These are phyloP conservation scores for Tetradesmus lagerheimii DNA, from an alignment of 139 green algal species.

Conservation along the genomic window DNA sequence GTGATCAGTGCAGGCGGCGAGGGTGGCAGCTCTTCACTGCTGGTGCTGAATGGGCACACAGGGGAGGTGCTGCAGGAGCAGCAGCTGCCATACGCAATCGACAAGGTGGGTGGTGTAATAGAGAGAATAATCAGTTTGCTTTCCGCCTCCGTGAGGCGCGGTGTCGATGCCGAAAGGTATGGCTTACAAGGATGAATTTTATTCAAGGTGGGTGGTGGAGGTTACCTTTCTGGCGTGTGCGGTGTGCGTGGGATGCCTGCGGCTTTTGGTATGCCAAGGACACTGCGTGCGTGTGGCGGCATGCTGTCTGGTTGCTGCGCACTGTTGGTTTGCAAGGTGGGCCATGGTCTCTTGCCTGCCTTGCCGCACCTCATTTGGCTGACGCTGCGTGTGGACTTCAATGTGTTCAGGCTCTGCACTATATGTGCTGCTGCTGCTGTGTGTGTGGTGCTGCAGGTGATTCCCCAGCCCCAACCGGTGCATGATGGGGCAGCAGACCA, in stretches of 20 bases:
- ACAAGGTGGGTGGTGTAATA: slow-evolving; percentile 61
- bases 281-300: not conserved
- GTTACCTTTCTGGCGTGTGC: too few relatives aligned
- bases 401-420: too few relatives aligned
- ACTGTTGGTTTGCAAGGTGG: not conserved
- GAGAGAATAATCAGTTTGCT: too few relatives aligned
- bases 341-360: not conserved
- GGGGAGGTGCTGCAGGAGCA: slow-evolving; percentile 50
- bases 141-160: too few relatives aligned
- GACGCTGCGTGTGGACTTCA: not conserved
- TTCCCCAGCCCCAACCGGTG: slow-evolving; percentile 58
- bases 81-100: slow-evolving; percentile 34
- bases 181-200: too few relatives aligned
- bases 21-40: not conserved
- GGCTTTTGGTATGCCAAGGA: too few relatives aligned
- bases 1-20: slow-evolving; percentile 45
- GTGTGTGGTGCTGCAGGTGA: slow-evolving; percentile 55
- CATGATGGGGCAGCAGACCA: slow-evolving; percentile 66
- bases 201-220: too few relatives aligned
- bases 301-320: not conserved
- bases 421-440: too few relatives aligned
- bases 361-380: not conserved
- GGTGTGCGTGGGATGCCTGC: not conserved
- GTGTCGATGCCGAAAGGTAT: too few relatives aligned
- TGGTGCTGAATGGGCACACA: slow-evolving; percentile 70